Conservation (phyloP, 164 flowering plant species). For the Aristolochia californica region DNA sequence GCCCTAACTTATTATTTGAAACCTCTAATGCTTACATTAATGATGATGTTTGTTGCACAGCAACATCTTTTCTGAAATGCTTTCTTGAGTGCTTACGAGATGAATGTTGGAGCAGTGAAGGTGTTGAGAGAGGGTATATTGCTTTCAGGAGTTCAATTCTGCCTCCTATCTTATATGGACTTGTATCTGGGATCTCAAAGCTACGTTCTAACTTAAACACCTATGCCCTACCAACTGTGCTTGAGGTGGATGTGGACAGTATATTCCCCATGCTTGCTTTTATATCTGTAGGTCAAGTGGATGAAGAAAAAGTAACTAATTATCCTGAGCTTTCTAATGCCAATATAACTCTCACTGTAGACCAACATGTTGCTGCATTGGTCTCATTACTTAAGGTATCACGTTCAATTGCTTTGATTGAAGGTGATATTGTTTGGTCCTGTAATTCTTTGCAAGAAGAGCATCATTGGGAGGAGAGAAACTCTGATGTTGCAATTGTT, state of each 20-base stretch:
- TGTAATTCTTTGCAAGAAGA: slow-evolving; percentile 16
- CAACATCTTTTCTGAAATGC: slow-evolving; percentile 83
- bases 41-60: slow-evolving; percentile 95
- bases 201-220: slow-evolving; percentile 87
- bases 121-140: slow-evolving; percentile 68
- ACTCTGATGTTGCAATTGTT: slow-evolving; percentile 32
- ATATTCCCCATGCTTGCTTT: slow-evolving; percentile 79
- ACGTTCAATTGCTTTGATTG: slow-evolving; percentile 77
- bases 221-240: slow-evolving; percentile 68
- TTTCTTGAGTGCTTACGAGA: slow-evolving; percentile 80
- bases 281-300: slow-evolving; percentile 39
- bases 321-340: slow-evolving; percentile 26
- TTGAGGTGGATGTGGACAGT: slow-evolving; percentile 79
- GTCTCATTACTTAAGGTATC: slow-evolving; percentile 86
- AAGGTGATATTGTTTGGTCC: slow-evolving; percentile 75
- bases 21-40: slow-evolving; percentile 62
- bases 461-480: slow-evolving; percentile 8
- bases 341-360: slow-evolving; percentile 33
- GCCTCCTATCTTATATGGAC: slow-evolving; percentile 72
- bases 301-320: slow-evolving; percentile 19
- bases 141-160: slow-evolving; percentile 57
- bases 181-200: slow-evolving; percentile 78
- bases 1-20: slow-evolving; percentile 49
- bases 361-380: slow-evolving; percentile 71
- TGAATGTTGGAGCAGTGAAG: slow-evolving; percentile 89